A percentile compares a stretch with the other conserved stretches of the same genome.
Conservation (phyloP, 129 eudicot species). For the Artemisia annua region DNA sequence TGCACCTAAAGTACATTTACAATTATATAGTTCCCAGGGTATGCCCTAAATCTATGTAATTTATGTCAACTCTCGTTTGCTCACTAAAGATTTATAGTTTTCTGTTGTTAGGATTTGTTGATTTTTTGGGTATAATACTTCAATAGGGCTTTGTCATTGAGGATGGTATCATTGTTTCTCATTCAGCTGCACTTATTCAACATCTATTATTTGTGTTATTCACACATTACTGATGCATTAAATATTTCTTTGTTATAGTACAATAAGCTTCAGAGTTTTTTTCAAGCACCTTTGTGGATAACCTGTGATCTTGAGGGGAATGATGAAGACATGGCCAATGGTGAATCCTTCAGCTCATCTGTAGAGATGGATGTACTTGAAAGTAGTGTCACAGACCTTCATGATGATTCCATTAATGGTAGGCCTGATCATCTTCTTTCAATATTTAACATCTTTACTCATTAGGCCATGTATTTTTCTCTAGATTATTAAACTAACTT, state of each 20-base stretch:
- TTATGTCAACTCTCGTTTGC: background rate
- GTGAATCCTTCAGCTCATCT: constrained; percentile 47
- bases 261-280: constrained; percentile 60
- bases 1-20: constrained; percentile 12
- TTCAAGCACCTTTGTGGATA: constrained; percentile 75
- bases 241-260: constrained; percentile 34
- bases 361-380: constrained; percentile 95
- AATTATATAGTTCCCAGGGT: background rate
- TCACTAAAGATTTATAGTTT: background rate
- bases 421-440: background rate
- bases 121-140: constrained; percentile 9
- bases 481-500: constrained; percentile 7
- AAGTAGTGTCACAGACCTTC: constrained; percentile 45
- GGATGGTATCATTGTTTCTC: background rate
- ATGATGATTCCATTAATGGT: constrained; percentile 39
- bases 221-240: constrained; percentile 21
- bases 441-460: background rate
- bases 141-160: background rate
- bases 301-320: constrained; percentile 88
- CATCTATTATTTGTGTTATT: background rate
- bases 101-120: constrained; percentile 2
- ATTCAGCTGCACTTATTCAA: background rate
- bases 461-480: background rate
- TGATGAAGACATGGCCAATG: constrained; percentile 45
- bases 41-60: background rate